Conservation (phyloP, 1,284 basidiomycete species). For the Xerocomus nothofagi region DNA sequence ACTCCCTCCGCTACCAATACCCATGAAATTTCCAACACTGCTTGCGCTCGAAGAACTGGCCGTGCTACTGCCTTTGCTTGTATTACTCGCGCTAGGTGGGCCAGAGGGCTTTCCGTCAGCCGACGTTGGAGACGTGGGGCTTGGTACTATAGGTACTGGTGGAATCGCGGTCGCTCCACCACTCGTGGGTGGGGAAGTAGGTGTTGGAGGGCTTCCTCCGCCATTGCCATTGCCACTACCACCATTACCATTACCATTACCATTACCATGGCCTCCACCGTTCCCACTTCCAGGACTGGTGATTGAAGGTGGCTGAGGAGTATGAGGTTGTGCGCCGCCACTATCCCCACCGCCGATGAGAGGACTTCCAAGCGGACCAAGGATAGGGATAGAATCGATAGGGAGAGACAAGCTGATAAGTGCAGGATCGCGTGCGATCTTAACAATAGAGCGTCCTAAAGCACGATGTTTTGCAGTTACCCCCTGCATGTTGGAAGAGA, state of each 20-base stretch:
- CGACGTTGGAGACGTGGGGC: neutral
- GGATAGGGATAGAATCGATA: slow-evolving; percentile 36
- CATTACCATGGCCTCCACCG: neutral
- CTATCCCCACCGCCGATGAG: slow-evolving; percentile 30
- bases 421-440: slow-evolving; percentile 40
- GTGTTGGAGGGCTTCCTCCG: neutral
- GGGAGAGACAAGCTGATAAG: slow-evolving; percentile 43
- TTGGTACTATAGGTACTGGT: neutral
- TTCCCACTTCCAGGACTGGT: slow-evolving; percentile 1
- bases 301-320: slow-evolving; percentile 5
- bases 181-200: neutral
- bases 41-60: neutral
- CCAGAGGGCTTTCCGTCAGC: neutral
- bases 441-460: slow-evolving; percentile 8
- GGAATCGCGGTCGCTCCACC: neutral
- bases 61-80: neutral
- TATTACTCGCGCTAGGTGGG: neutral
- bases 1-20: neutral
- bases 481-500: slow-evolving; percentile 17
- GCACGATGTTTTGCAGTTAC: slow-evolving; percentile 11
- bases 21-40: neutral
- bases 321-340: slow-evolving; percentile 14
- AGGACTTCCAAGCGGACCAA: slow-evolving; percentile 39
- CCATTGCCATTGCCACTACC: neutral
- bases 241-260: slow-evolving; percentile 3